Evolutionary conservation across 1,139 yeast genomes (phyloP).

Genomic region (Lodderomyces beijingensis): DNA sequence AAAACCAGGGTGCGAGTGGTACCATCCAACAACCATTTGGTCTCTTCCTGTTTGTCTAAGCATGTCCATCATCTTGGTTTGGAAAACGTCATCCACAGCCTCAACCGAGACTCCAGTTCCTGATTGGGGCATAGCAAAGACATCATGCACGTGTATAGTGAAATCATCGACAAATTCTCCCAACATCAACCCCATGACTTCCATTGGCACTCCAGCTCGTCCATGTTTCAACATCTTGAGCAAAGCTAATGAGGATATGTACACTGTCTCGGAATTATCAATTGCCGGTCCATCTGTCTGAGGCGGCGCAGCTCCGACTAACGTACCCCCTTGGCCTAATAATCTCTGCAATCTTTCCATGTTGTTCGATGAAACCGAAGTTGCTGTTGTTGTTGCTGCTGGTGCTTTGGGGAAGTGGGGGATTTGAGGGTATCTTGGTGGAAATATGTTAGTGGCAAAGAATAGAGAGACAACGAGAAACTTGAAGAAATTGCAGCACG

Average conservation of each 20-base stretch:
- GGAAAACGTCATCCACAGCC: conserved; percentile 98
- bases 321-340: conserved; percentile 57
- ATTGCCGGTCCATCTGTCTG: conserved; percentile 74
- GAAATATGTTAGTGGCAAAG: no score
- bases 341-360: conserved; percentile 79
- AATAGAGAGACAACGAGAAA: no score
- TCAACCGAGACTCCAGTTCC: conserved; percentile 99
- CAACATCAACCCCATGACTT: conserved; percentile 98
- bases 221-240: conserved; percentile 97
- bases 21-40: conserved; percentile 99
- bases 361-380: no score
- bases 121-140: conserved; percentile 98
- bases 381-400: no score
- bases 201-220: conserved; percentile 99
- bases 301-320: conserved; percentile 51
- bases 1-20: conserved; percentile 98
- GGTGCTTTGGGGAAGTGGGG: no score
- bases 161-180: conserved; percentile 98
- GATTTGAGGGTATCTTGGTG: no score
- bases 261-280: conserved; percentile 94
- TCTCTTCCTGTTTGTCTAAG: conserved; percentile 96
- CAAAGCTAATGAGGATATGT: conserved; percentile 91
- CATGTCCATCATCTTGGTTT: conserved; percentile 99
- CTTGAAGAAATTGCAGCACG: no score
- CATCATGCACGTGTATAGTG: conserved; percentile 95